Evolutionary conservation across 75 land plant species (phyloP).

Genomic region (Gnetum montanum): DNA sequence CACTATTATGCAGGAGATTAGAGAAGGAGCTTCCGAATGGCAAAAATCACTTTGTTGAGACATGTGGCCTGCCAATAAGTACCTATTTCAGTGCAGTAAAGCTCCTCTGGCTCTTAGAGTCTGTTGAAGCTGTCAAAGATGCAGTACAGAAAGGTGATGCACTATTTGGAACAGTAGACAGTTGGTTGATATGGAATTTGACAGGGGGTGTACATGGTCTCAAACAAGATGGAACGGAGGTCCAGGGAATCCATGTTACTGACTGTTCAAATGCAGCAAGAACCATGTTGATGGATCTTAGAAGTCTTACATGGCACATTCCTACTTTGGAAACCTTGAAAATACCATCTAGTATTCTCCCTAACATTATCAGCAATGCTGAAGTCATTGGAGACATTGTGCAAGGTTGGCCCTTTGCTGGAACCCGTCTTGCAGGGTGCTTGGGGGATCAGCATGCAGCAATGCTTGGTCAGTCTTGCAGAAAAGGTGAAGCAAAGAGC

Average conservation of each 20-base stretch:
- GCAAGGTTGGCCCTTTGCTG: conserved; percentile 71
- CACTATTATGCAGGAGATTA: conserved; percentile 66
- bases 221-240: background rate
- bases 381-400: conserved; percentile 66
- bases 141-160: conserved; percentile 72
- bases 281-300: conserved; percentile 89
- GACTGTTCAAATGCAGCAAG: conserved; percentile 94
- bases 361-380: conserved; percentile 78
- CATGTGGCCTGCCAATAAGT: conserved; percentile 83
- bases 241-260: conserved; percentile 72
- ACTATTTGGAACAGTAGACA: conserved; percentile 90
- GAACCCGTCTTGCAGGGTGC: conserved; percentile 82
- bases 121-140: conserved; percentile 61
- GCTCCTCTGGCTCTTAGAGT: conserved; percentile 85
- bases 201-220: conserved; percentile 54
- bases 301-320: conserved; percentile 73
- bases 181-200: conserved; percentile 95
- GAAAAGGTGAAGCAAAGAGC: conserved; percentile 88
- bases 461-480: conserved; percentile 87
- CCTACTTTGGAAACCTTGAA: conserved; percentile 51
- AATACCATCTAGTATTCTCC: conserved; percentile 60
- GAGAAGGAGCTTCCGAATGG: conserved; percentile 80
- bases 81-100: conserved; percentile 95
- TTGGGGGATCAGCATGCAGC: conserved; percentile 98
- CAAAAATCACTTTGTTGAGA: conserved; percentile 65